Evolutionary conservation across 257 asterid genomes (phyloP), one percentile per base, ranked within the genome.

Genomic region (Anisodus tanguticus): DNA sequence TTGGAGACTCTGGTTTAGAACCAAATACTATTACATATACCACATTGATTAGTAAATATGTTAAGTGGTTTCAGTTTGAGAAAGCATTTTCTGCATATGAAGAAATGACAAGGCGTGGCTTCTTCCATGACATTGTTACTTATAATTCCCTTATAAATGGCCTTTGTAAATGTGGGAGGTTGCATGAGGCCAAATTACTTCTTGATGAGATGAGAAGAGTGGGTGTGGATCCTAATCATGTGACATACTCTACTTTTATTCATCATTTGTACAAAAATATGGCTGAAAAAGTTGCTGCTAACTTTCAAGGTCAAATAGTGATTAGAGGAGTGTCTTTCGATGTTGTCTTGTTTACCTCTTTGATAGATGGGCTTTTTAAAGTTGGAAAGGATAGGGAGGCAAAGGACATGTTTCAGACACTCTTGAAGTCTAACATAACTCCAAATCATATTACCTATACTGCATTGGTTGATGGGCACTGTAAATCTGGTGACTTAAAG

Each of bases 331-430:
- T 94, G 85, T 39, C 84, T 55, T 94, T 91, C 78, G 97, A 96
- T 87, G 92, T 90, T 84, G 98, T 94, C 63, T 85, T 88, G 35
- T 89, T 92, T 39, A 92, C 98, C 63, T 85, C 89, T 83, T 88
- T 94, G 87, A 92, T 96, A 62, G 90, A 94, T 86, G 98, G 98
- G 64, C 97, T 92, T n/a, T 90, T 91, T 70, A 93, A 91, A 93
- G 86, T 83, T 70, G 97, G 99, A 78, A 86, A 84, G 85, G 86
- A 83, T 13, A 85, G 84, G 88, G 99, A 93, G 85, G 98, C 98
- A 54, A 91, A 90, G 82, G 85, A 88, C 63, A 85, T 91, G 90
- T 92, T 88, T 88, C 87, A n/a, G 58, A 69, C 81, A 57, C 92
- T 94, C 85, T 63, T 88, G 88, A 79, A 91, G 76, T 87, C 86